Percentiles rank a stretch among this genome's conserved stretches.
Evolutionary conservation across 2,329 filamentous ascomycete genomes (phyloP).

Genomic region (Fusarium falciforme): DNA sequence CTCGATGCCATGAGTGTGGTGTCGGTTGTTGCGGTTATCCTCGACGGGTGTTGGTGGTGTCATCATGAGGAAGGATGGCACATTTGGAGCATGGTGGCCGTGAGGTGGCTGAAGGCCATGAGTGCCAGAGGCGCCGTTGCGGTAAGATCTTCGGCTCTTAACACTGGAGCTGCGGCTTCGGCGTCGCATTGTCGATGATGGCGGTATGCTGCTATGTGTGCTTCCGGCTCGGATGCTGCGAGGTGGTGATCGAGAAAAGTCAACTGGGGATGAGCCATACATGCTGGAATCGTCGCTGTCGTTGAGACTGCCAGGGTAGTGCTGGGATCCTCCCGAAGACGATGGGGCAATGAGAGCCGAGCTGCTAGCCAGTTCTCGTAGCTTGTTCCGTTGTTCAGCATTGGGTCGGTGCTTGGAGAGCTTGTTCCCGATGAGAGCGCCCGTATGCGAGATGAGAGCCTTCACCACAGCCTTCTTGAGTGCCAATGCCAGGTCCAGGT

Average conservation of each 20-base stretch:
- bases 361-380: constrained; percentile 86
- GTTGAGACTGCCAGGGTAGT: constrained; percentile 57
- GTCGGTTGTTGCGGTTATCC: constrained; percentile 31
- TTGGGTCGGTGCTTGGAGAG: constrained; percentile 88
- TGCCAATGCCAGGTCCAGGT: constrained; percentile 90
- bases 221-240: constrained; percentile 61
- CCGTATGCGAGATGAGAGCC: constrained; percentile 93
- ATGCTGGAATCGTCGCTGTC: constrained; percentile 69
- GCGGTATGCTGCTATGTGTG: constrained; percentile 60
- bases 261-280: constrained; percentile 64
- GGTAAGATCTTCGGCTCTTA: constrained; percentile 58
- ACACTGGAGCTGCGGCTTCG: constrained; percentile 66
- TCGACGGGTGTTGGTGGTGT: constrained; percentile 59
- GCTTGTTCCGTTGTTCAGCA: constrained; percentile 79
- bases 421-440: constrained; percentile 97
- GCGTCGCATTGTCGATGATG: constrained; percentile 53
- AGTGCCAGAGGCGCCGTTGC: constrained; percentile 46
- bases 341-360: constrained; percentile 71
- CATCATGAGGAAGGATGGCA: constrained; percentile 60
- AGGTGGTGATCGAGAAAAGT: constrained; percentile 70
- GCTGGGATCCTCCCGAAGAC: constrained; percentile 50
- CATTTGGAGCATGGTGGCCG: constrained; percentile 34
- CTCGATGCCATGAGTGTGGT: constrained; percentile 44
- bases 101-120: constrained; percentile 30
- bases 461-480: constrained; percentile 96